Base-by-base conservation (phyloP, 352 stramenopile genomes). In the Globisporangium cylindrosporum region DNA sequence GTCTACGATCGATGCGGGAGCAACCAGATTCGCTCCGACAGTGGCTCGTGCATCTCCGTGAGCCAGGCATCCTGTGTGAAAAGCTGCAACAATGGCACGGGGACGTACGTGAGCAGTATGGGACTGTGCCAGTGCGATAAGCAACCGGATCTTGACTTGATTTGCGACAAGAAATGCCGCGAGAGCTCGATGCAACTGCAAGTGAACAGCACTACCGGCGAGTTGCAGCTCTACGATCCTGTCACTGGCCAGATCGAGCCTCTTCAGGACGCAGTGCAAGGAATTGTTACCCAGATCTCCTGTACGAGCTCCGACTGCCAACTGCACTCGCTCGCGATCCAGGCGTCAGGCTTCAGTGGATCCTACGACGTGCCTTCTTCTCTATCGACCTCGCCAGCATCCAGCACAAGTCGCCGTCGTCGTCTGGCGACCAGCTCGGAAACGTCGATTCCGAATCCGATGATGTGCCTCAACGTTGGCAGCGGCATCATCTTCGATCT, bases 401-500 rank as follows among this genome's bases (percentile, higher is more conserved):
- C 58, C 8, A 49, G 41, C 10, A 36, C 25, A 0, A 51, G 57
- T 8, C 38, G 57, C 12, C 38, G 53, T 0, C 67, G 63, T 18
- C 76, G 76, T 22, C 57, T 80, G 8, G 49, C 59, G 0, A 59
- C 59, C 7, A 59, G 63, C 1, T 43, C 29, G 1, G 68, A 60
- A 0, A 62, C 53, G 15, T 66, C 74, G 0, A 92, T 98, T 1
- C 46, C 72, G 10, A 96, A 97, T 53, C 94, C 95, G 1, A 93
- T 98, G 72, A 68, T 97, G 2, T 98, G 92, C 61, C 73, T 98
- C 1, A 73, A 72, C 4, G 54, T 85, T 1, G 90, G 91, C n/a
- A 77, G 89, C 27, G 90, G 90, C 1, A 69, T 98, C 18, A 60
- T 97, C 2, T 98, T 98, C 67, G 90, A 98, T 69, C 77, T 98